Base-by-base conservation (phyloP, 169 alveolate genomes). In the Plasmodium ovale region DNA sequence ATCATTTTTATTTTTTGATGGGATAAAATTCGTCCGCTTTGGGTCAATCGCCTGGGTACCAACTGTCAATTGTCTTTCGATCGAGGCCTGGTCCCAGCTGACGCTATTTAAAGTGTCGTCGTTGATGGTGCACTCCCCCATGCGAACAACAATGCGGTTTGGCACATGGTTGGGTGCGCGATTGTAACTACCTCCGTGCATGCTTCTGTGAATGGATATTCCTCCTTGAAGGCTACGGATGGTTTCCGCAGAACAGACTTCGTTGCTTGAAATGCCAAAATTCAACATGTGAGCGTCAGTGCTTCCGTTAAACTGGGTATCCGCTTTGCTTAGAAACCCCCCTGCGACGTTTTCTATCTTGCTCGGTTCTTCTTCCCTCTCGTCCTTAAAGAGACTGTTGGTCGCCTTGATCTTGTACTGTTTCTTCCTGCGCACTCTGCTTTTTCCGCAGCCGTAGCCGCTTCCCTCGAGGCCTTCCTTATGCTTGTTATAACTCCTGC, bases 401-500 rank as follows among this genome's bases (percentile, higher is more conserved):
- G 88, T 31, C 44, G 68, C 88, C 54, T 60, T 77, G 27, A 77
- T 77, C 62, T 62, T 77, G 54, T 42, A 62, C 14, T 7, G 42
- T 21, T 14, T 9, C 27, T 60, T 64, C 3, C 19, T 44, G 14
- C 39, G 33, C 14, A 44, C 77, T 54, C 62, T 77, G 4, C n/a
- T 16, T 56, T n/a, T 54, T 56, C 29, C 37, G 16, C 3, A 44
- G 4, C 44, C 0, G 12, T 14, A 56, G 21, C 51, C 54, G 1
- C 60, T 19, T 42, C 58, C 12, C 10, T 31, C 9, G 21, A 25
- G 9, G 23, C 7, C 23, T 60, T 60, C 29, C 62, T 31, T 16
- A 44, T 47, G 16, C 16, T 47, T 47, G 16, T 47, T 3, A n/a
- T n/a, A n/a, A n/a, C n/a, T n/a, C 16, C 10, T n/a, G 12, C 56